Base-by-base conservation (phyloP, 1,139 yeast species). In the Barnettozyma hawaiiensis region DNA sequence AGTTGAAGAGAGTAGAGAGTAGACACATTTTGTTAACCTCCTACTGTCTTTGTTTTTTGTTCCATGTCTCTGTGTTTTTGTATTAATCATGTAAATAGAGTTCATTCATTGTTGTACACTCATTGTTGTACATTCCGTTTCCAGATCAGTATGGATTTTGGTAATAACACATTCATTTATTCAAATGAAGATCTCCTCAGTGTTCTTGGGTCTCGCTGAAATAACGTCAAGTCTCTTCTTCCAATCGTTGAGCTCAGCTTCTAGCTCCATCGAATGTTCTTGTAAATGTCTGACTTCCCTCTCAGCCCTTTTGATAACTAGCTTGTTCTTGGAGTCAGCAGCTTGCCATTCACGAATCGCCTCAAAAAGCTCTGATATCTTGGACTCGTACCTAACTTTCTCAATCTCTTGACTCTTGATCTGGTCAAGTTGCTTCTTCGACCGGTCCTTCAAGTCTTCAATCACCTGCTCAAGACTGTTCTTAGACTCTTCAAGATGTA, bases 171-270 rank as follows among this genome's bases (percentile, higher is more conserved):
- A n/a, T n/a, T n/a, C n/a, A 22, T 22, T 20, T n/a, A 7, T 26
- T 46, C 42, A 61, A 23, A 59, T 51, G 37, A 60, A 59, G 9
- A 59, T 53, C 39, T 58, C 64, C 16, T 51, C 55, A 1, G 50
- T 48, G 9, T 47, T 47, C 19, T 53, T 12, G 10, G 48, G 36
- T 31, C 47, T 47, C 4, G 50, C 41, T 1, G 57, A 47, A n/a
- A 60, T 31, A 2, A 50, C 43, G 22, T 67, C 69, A 49, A 65
- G 68, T 46, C 75, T 65, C 37, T 67, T 67, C 54, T 75, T 76
- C 77, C 89, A 78, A 46, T 77, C 80, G 39, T 75, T 69, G 15
- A 83, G 63, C 57, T 85, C 95, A 54, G 70, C 76, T 60, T 85
- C 89, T 50, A 82, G 60, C 45, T 73, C 64, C 46, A 78, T 61